Conservation (phyloP, 1,284 basidiomycete genomes). For the Cystobasidium pallidum region DNA sequence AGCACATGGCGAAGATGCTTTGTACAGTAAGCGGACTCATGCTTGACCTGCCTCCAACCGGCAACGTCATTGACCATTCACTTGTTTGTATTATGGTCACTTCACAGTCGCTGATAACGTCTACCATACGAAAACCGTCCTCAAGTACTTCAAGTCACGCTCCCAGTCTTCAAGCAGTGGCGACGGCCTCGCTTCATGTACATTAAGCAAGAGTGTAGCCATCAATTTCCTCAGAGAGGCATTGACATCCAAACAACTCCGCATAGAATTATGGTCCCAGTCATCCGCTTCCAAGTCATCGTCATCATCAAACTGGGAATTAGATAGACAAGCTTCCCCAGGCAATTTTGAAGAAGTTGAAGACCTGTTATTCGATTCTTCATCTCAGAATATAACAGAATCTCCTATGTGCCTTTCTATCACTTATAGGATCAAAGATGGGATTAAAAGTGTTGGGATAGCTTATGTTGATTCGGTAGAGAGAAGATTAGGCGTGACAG, state of each 20-base stretch:
- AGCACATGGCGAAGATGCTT: conserved; percentile 84
- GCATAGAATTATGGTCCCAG: conserved; percentile 73
- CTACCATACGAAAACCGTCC: conserved; percentile 80
- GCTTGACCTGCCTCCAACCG: conserved; percentile 20
- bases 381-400: conserved; percentile 67
- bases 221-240: conserved; percentile 86
- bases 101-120: conserved; percentile 36
- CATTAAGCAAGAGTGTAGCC: conserved; percentile 77
- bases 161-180: conserved; percentile 50
- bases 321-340: conserved; percentile 73
- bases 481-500: conserved; percentile 67
- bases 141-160: conserved; percentile 73
- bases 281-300: conserved; percentile 42
- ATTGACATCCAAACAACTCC: conserved; percentile 83
- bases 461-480: conserved; percentile 64
- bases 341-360: conserved; percentile 93
- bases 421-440: conserved; percentile 69
- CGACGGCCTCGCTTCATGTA: conserved; percentile 72
- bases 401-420: conserved; percentile 91
- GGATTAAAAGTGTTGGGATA: conserved; percentile 60
- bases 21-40: conserved; percentile 78
- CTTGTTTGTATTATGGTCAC: neutral
- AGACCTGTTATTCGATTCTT: conserved; percentile 83
- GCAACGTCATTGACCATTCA: no score
- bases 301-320: conserved; percentile 47